Conservation (phyloP, 1,139 yeast genomes). For the Geotrichum candidum region DNA sequence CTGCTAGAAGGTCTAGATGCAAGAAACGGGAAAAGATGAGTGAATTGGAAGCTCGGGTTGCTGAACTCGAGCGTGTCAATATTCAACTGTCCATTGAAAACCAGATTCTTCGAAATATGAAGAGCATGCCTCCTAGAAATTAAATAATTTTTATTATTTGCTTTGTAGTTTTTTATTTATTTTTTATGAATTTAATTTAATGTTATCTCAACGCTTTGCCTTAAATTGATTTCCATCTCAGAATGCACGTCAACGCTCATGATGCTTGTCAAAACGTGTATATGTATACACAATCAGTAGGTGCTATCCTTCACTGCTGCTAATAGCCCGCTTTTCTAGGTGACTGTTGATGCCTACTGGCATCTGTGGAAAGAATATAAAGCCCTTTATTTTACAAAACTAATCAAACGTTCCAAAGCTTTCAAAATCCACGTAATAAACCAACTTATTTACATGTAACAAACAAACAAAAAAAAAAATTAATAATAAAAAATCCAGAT, state of each 20-base stretch:
- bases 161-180: not conserved
- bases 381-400: no score
- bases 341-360: not conserved
- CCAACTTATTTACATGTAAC: no score
- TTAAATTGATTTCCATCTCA: not conserved
- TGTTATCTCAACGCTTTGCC: not conserved
- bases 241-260: no score
- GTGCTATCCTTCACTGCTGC: no score
- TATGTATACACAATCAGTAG: not conserved
- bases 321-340: not conserved
- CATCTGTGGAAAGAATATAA: no score
- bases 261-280: no score
- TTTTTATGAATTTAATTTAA: not conserved
- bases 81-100: constrained; percentile 18
- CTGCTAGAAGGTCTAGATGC: constrained; percentile 93
- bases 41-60: constrained; percentile 75
- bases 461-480: no score
- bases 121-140: constrained; percentile 11
- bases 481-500: no score
- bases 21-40: constrained; percentile 84
- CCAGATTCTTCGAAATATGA: constrained; percentile 12
- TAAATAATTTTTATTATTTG: not conserved
- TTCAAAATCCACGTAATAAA: no score
- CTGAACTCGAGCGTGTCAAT: constrained; percentile 39
- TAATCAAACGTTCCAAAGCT: no score